A percentile compares a stretch with the other conserved stretches of the same genome.
These are phyloP conservation scores for Coprinopsis strossmayeri DNA, from an alignment of 768 basidiomycete species.

Conservation along the genomic window DNA sequence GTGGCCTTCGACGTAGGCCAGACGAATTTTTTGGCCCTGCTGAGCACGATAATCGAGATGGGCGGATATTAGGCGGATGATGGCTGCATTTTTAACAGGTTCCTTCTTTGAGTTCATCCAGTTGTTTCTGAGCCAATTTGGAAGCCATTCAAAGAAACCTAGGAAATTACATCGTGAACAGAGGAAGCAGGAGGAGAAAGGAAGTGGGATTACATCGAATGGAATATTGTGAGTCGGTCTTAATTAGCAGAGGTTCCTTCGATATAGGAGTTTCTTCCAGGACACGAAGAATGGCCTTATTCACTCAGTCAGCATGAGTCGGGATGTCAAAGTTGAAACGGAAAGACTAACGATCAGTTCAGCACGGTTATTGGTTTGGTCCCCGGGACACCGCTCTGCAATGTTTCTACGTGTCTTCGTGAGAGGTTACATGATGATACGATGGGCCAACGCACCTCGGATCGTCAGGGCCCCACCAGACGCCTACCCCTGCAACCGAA, in stretches of 20 bases:
- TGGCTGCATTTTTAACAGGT: slow-evolving; percentile 63
- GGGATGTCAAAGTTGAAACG: slow-evolving; percentile 5
- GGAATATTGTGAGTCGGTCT: slow-evolving; percentile 81
- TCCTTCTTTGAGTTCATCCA: slow-evolving; percentile 42
- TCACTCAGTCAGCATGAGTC: slow-evolving; percentile 1
- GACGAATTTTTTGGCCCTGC: slow-evolving; percentile 47
- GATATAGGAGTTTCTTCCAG: slow-evolving; percentile 64
- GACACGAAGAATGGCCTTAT: slow-evolving; percentile 76
- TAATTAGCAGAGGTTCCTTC: slow-evolving; percentile 58
- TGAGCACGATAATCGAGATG: slow-evolving; percentile 49
- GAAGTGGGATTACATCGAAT: slow-evolving; percentile 54
- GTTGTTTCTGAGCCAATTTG: slow-evolving; percentile 52
- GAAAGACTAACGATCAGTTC: slow-evolving; percentile 66
- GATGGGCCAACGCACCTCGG: slow-evolving; percentile 35
- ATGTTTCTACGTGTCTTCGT: slow-evolving; percentile 50
- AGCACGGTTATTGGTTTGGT: slow-evolving; percentile 83
- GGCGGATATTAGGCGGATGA: slow-evolving; percentile 67
- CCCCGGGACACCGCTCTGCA: slow-evolving; percentile 75
- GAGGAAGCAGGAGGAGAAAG: neutral
- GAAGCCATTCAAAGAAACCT: slow-evolving; percentile 70
- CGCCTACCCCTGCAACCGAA: slow-evolving; percentile 76
- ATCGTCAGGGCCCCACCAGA: slow-evolving; percentile 79
- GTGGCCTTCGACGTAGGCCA: slow-evolving; percentile 78
- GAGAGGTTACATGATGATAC: neutral
- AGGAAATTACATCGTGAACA: slow-evolving; percentile 12